Conservation (phyloP, 768 basidiomycete species). For the Tricholoma bakamatsutake region DNA sequence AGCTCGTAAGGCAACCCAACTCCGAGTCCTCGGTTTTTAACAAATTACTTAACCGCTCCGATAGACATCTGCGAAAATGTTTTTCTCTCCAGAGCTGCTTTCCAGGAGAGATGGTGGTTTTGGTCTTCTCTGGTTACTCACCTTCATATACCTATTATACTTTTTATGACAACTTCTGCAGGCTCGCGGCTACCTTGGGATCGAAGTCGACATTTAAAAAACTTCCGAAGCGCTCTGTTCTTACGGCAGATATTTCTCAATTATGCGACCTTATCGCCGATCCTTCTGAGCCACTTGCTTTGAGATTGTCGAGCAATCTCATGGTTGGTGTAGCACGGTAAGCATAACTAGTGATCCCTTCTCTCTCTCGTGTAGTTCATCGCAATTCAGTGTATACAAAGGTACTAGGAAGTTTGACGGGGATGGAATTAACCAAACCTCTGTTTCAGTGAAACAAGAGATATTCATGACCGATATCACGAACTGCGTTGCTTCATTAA, state of each 20-base stretch:
- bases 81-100: slow-evolving; percentile 80
- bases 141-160: background rate
- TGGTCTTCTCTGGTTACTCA: slow-evolving; percentile 74
- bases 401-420: slow-evolving; percentile 39
- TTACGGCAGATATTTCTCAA: slow-evolving; percentile 76
- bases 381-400: slow-evolving; percentile 35
- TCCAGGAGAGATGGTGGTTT: slow-evolving; percentile 82
- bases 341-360: slow-evolving; percentile 14
- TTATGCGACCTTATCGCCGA: slow-evolving; percentile 76
- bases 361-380: background rate
- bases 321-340: slow-evolving; percentile 89
- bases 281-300: slow-evolving; percentile 81
- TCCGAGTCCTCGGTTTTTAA: background rate
- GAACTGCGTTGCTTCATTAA: slow-evolving; percentile 68
- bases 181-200: slow-evolving; percentile 89
- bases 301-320: slow-evolving; percentile 82
- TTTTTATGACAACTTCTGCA: slow-evolving; percentile 25
- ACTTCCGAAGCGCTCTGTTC: slow-evolving; percentile 75
- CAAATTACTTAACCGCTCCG: background rate
- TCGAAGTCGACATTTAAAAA: slow-evolving; percentile 84
- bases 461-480: slow-evolving; percentile 78
- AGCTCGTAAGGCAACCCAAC: background rate
- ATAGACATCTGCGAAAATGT: slow-evolving; percentile 44
- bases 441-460: slow-evolving; percentile 68
- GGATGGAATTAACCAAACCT: slow-evolving; percentile 3